Evolutionary conservation across 345 rosid species (phyloP).

Genomic region (Dipteronia dyeriana): DNA sequence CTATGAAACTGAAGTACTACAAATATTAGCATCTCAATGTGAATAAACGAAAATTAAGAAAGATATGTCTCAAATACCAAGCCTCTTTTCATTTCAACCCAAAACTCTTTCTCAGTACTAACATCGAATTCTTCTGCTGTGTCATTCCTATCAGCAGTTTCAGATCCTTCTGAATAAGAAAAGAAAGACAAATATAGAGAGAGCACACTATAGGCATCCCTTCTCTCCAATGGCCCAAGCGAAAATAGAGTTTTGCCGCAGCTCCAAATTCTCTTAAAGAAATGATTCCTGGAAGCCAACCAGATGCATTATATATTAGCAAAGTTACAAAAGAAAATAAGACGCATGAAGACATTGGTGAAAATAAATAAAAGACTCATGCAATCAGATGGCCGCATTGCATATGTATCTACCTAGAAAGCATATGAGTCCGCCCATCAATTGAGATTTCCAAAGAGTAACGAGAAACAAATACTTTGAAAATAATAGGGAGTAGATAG

Average conservation of each 20-base stretch:
- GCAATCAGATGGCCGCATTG: conserved; percentile 13
- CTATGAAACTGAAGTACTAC: conserved; percentile 10
- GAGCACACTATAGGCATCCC: conserved; percentile 80
- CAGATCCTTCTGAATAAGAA: conserved; percentile 35
- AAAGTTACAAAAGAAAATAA: conserved; percentile 6
- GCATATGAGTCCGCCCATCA: conserved; percentile 34
- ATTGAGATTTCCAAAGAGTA: conserved; percentile 39
- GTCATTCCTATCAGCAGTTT: conserved; percentile 30
- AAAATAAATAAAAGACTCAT: conserved; percentile 2
- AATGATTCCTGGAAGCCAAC: conserved; percentile 53
- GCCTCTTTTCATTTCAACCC: conserved; percentile 90
- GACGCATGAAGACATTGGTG: background rate
- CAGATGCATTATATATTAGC: conserved; percentile 17
- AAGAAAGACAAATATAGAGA: conserved; percentile 63
- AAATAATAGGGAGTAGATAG: conserved; percentile 68
- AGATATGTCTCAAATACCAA: conserved; percentile 52
- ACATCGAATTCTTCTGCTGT: conserved; percentile 57
- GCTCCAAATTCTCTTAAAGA: conserved; percentile 68
- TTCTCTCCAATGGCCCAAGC: conserved; percentile 77
- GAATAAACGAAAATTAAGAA: conserved; percentile 19
- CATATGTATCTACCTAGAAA: conserved; percentile 55
- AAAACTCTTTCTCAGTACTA: conserved; percentile 64
- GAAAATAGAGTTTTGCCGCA: conserved; percentile 79
- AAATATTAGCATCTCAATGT: conserved; percentile 17
- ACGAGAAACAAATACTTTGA: conserved; percentile 55